Evolutionary conservation across 1,284 basidiomycete genomes (phyloP).

Genomic region (Phenoliferia sp.): DNA sequence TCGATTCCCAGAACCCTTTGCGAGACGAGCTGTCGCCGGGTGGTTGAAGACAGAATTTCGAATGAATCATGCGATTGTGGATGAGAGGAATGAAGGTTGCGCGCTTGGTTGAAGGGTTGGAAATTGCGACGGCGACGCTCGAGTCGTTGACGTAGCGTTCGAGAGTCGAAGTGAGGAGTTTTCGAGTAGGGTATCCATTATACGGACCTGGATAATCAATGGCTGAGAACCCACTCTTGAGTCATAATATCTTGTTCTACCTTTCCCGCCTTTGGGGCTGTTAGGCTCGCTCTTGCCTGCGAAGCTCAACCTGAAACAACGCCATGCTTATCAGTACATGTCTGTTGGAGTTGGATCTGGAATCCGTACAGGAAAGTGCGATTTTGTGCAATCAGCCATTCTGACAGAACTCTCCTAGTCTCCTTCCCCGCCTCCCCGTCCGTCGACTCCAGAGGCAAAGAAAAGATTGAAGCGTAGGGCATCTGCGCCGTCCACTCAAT

Average conservation of each 20-base stretch:
- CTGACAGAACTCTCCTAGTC: background rate
- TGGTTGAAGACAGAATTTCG: constrained; percentile 27
- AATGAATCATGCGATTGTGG: constrained; percentile 24
- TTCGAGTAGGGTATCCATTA: background rate
- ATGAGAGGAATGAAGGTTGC: background rate
- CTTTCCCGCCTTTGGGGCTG: background rate
- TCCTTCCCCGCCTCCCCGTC: background rate
- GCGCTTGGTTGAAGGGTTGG: background rate
- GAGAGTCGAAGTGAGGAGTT: background rate
- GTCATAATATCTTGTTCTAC: no score
- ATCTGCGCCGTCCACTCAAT: background rate
- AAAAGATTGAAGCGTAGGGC: background rate
- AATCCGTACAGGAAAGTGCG: background rate
- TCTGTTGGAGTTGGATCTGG: background rate
- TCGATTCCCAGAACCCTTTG: constrained; percentile 28
- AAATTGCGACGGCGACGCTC: background rate
- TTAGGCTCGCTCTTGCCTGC: background rate
- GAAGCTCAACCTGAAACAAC: background rate
- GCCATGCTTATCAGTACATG: no score
- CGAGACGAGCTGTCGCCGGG: constrained; percentile 29
- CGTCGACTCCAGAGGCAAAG: background rate
- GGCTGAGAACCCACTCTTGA: no score
- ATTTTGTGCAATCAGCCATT: background rate
- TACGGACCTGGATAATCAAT: no score
- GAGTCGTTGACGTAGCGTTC: background rate